Percentiles rank a stretch among this genome's conserved stretches.
Evolutionary conservation across 2,329 filamentous ascomycete genomes (phyloP).

Genomic region (Calonectria naviculata): DNA sequence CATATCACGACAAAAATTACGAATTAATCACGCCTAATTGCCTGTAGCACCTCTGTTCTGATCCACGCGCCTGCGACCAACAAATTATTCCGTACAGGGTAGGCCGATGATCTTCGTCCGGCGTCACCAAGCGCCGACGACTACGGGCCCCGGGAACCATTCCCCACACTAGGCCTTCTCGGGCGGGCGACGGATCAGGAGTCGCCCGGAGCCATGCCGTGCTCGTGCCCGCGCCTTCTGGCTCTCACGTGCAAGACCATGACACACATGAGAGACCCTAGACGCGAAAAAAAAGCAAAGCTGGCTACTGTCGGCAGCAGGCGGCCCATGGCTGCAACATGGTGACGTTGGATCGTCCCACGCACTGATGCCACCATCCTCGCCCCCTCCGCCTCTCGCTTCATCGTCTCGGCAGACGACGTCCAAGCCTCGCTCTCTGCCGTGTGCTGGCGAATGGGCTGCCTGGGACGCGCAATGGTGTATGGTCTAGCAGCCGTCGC

Average conservation of each 20-base stretch:
- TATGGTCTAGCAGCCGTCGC: neutral
- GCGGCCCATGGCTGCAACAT: conserved; percentile 13
- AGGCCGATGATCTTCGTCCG: conserved; percentile 19
- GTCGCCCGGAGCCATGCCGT: conserved; percentile 30
- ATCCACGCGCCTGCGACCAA: neutral
- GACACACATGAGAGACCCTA: conserved; percentile 18
- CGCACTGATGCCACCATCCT: conserved; percentile 12
- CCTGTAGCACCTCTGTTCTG: neutral
- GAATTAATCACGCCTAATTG: neutral
- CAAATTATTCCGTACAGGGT: conserved; percentile 24
- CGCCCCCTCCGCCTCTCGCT: neutral
- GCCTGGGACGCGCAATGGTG: conserved; percentile 11
- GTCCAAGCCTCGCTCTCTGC: neutral
- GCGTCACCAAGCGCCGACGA: conserved; percentile 26
- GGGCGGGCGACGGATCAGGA: conserved; percentile 34
- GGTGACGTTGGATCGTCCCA: conserved; percentile 37
- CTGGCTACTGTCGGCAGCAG: conserved; percentile 14
- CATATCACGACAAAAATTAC: too few relatives aligned
- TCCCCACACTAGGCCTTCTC: conserved; percentile 9
- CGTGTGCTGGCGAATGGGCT: conserved; percentile 22
- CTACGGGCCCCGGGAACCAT: conserved; percentile 22
- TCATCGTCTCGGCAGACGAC: conserved; percentile 14
- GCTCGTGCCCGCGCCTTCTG: conserved; percentile 17
- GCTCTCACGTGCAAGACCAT: conserved; percentile 19
- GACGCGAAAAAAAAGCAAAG: neutral